Evolutionary conservation across 148 eudicot genomes (phyloP).

Genomic region (Mesembryanthemum crystallinum): DNA sequence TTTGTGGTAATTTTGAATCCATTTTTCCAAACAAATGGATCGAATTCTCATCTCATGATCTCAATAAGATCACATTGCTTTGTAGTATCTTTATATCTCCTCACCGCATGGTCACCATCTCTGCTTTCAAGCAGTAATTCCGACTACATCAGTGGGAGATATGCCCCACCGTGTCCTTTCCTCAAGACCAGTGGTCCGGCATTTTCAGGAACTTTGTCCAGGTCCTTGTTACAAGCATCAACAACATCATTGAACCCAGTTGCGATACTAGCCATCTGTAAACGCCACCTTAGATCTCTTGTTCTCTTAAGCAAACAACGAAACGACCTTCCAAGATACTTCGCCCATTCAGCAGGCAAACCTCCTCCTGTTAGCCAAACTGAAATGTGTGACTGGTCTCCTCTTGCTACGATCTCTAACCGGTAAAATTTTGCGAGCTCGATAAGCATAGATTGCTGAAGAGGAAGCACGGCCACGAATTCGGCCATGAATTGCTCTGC

Average conservation of each 20-base stretch:
- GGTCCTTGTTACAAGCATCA: constrained; percentile 51
- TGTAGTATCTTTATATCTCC: not conserved
- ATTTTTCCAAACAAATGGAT: constrained; percentile 6
- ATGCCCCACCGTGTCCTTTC: constrained; percentile 98
- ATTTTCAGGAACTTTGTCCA: constrained; percentile 94
- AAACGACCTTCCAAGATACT: constrained; percentile 80
- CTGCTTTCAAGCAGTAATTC: not conserved
- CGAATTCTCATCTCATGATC: not conserved
- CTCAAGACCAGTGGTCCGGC: constrained; percentile 89
- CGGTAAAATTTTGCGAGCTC: constrained; percentile 83
- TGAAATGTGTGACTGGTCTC: constrained; percentile 84
- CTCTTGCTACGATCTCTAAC: constrained; percentile 84
- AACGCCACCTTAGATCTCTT: constrained; percentile 68
- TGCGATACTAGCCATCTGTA: constrained; percentile 70
- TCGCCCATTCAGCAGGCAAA: constrained; percentile 85
- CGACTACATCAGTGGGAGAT: constrained; percentile 69
- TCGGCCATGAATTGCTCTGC: constrained; percentile 83
- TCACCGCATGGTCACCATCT: not conserved
- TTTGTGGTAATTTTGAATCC: not conserved
- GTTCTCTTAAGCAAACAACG: constrained; percentile 87
- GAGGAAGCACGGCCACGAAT: constrained; percentile 90
- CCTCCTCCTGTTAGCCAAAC: constrained; percentile 93
- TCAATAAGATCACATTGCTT: not conserved
- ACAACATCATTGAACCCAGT: constrained; percentile 80
- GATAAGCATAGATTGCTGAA: constrained; percentile 70